Evolutionary conservation across 2,329 filamentous ascomycete genomes (phyloP).

Genomic region (Cladosporium austrohemisphaericum): DNA sequence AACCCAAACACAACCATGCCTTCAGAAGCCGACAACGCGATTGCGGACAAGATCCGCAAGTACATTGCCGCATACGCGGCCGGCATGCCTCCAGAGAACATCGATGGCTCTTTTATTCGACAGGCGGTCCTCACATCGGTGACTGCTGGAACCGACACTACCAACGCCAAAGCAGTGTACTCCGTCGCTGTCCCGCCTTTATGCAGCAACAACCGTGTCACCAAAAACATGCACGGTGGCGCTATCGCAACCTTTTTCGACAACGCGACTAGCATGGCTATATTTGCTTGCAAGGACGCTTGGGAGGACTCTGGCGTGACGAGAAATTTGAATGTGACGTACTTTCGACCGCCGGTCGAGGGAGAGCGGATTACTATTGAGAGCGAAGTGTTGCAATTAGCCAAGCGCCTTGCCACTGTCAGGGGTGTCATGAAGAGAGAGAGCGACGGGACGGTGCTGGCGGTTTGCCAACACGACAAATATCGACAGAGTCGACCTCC

Average conservation of each 20-base stretch:
- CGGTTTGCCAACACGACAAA: slow-evolving; percentile 36
- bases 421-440: slow-evolving; percentile 40
- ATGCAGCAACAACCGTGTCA: slow-evolving; percentile 7
- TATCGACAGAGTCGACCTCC: slow-evolving; percentile 4
- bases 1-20: neutral
- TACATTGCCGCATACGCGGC: neutral
- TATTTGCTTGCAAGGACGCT: slow-evolving; percentile 33
- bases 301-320: slow-evolving; percentile 44
- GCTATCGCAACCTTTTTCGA: slow-evolving; percentile 55
- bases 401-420: slow-evolving; percentile 39
- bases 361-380: slow-evolving; percentile 41
- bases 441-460: slow-evolving; percentile 32
- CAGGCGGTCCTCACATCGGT: neutral
- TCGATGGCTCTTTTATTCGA: slow-evolving; percentile 6
- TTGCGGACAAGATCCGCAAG: neutral
- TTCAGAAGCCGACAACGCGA: neutral
- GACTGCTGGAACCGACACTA: neutral
- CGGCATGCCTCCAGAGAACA: slow-evolving; percentile 1
- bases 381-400: slow-evolving; percentile 43
- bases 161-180: slow-evolving; percentile 4
- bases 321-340: slow-evolving; percentile 43
- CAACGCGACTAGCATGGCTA: slow-evolving; percentile 46
- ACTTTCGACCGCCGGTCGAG: slow-evolving; percentile 40
- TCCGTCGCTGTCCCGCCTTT: slow-evolving; percentile 2
- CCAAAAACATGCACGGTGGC: slow-evolving; percentile 32